Conservation (phyloP, 208 protist genomes). For the Trypanosoma lewisi region DNA sequence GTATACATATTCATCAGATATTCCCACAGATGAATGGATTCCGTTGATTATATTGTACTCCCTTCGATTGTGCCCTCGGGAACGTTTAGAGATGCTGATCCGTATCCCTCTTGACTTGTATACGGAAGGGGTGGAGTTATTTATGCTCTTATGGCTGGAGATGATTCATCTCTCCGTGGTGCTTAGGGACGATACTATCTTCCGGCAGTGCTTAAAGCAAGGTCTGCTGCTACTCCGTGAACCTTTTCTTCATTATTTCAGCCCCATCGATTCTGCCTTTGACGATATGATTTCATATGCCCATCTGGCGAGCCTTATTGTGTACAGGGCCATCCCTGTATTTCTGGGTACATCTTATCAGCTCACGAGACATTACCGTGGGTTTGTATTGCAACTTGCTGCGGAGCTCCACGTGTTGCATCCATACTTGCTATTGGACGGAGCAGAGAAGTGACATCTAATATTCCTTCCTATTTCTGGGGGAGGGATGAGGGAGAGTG, state of each 20-base stretch:
- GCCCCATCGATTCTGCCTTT: conserved; percentile 56
- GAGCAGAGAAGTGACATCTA: background rate
- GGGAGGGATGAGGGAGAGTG: no score
- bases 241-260: conserved; percentile 53
- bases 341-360: conserved; percentile 33
- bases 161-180: conserved; percentile 21
- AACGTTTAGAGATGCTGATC: conserved; percentile 15
- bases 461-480: background rate
- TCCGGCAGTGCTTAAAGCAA: conserved; percentile 30
- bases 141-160: conserved; percentile 36
- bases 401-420: conserved; percentile 57
- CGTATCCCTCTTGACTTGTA: conserved; percentile 20
- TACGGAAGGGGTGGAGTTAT: conserved; percentile 26
- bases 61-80: background rate
- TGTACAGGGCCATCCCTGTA: conserved; percentile 54
- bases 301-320: conserved; percentile 40
- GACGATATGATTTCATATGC: conserved; percentile 51
- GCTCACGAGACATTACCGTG: conserved; percentile 40
- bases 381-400: conserved; percentile 48
- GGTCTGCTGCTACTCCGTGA: conserved; percentile 45
- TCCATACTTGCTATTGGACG: conserved; percentile 34
- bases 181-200: conserved; percentile 22
- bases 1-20: background rate
- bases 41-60: conserved; percentile 33
- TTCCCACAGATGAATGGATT: conserved; percentile 28